Percentiles rank a stretch among this genome's conserved stretches.
Conservation (phyloP, 2,329 filamentous ascomycete genomes). For the Ceratocystis ficicola region DNA sequence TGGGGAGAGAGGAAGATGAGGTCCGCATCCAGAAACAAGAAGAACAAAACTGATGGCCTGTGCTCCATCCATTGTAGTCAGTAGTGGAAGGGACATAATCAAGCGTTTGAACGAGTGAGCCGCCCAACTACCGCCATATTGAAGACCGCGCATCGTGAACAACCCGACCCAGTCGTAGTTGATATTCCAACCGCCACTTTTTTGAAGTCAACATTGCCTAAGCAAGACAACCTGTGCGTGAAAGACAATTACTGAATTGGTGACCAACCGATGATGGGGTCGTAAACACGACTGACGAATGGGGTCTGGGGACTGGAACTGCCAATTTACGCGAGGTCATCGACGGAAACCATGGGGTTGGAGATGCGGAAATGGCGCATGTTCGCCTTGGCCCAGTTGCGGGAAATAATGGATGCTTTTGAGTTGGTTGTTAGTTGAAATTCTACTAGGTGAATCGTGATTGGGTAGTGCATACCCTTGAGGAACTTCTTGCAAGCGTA, state of each 20-base stretch:
- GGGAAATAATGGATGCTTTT: slow-evolving; percentile 21
- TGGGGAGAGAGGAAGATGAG: not conserved
- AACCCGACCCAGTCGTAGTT: slow-evolving; percentile 12
- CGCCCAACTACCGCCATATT: not conserved
- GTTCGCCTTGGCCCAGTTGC: slow-evolving; percentile 80
- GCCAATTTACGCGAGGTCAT: slow-evolving; percentile 32
- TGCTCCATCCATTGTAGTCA: not conserved
- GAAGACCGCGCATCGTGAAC: slow-evolving; percentile 10
- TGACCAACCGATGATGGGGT: not conserved
- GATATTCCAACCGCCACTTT: slow-evolving; percentile 4
- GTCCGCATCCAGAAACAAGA: not conserved
- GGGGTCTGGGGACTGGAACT: not conserved
- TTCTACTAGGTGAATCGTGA: not conserved
- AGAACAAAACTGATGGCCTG: not conserved
- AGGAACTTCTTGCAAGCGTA: slow-evolving; percentile 99
- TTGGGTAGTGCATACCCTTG: slow-evolving; percentile 60
- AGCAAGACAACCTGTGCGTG: not conserved
- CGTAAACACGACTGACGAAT: not conserved
- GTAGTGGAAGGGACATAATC: slow-evolving; percentile 4
- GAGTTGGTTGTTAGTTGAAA: not conserved
- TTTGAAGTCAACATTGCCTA: slow-evolving; percentile 1
- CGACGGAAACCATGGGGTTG: slow-evolving; percentile 39
- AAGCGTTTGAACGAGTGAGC: not conserved
- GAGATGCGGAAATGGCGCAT: slow-evolving; percentile 44
- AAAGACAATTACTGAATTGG: not conserved